Base-by-base conservation (phyloP, 768 basidiomycete species). In the Leccinum variicolor region DNA sequence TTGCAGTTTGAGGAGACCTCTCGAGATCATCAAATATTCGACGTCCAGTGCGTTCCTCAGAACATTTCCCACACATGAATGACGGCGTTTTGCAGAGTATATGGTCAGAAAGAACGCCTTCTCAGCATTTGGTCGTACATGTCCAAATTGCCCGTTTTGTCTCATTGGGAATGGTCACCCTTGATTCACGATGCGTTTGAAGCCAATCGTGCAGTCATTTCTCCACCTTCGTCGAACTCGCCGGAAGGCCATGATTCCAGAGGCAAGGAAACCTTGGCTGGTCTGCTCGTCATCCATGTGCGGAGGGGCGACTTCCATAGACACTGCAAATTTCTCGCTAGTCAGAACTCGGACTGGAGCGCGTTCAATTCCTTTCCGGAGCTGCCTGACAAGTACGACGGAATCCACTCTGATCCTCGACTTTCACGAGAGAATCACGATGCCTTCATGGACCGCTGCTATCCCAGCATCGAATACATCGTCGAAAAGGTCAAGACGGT, bases 281-380 rank as follows among this genome's bases (percentile, higher is more conserved):
- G 80, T n/a, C 66, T 81, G 0, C 70, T 82, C n/a, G 80, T 71
- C 13, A 63, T 83, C 17, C 82, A 83, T 61, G 69, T 83, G 43
- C 79, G 81, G 6, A 73, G 81, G 25, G 81, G 81, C 4, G 81
- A 82, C 67, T 83, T 73, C 59, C 34, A 67, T 19, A 55, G 58
- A 0, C 81, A 83, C 68, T 84, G 82, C 66, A 54, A 56, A 14
- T 60, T 64, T 50, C 72, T 83, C 29, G 73, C 73, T 3, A 61
- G 61, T 26, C 65, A 64, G 59, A 64, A 63, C 28, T 58, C 73
- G 21, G 64, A 65, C 4, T 81, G 72, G 73, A 73, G 73, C 46
- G 76, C 73, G 5, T 82, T 78, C 71, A 79, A 79, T 64, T 68
- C 68, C 31, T 74, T 81, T 62, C 77, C 77, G 0, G 69, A 62